phyloP scores from a whole-genome alignment of 345 rosid genomes.

The Streptanthus diversifolius region DNA sequence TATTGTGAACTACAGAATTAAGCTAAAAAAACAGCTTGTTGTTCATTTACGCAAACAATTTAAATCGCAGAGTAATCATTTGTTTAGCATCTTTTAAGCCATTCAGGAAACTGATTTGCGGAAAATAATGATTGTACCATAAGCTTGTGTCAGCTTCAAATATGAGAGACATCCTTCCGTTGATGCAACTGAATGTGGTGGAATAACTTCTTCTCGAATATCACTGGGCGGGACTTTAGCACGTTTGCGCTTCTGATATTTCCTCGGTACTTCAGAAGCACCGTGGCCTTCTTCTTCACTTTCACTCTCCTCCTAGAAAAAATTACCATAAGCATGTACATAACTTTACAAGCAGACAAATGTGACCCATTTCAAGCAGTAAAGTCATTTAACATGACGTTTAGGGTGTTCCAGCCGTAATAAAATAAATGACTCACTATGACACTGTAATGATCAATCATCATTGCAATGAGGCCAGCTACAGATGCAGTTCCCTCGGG shows the following conservation, averaged over 20 bases:
- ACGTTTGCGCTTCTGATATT: conserved; percentile 59
- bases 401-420: not conserved
- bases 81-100: not conserved
- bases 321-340: conserved; percentile 1
- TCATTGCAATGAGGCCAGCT: conserved; percentile 91
- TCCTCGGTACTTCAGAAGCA: conserved; percentile 39
- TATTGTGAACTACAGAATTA: conserved; percentile 12
- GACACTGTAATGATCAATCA: conserved; percentile 88
- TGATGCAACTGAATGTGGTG: conserved; percentile 40
- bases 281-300: conserved; percentile 68
- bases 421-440: conserved; percentile 47
- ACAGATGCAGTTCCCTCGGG: conserved; percentile 94
- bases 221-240: conserved; percentile 38
- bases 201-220: conserved; percentile 45
- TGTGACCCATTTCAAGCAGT: not conserved
- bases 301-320: conserved; percentile 64
- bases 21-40: conserved; percentile 3
- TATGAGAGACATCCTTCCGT: conserved; percentile 67
- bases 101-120: not conserved
- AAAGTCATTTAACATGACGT: not conserved
- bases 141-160: conserved; percentile 54
- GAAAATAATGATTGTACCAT: conserved; percentile 44
- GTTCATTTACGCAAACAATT: conserved; percentile 7
- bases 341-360: not conserved
- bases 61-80: not conserved